phyloP scores from a whole-genome alignment of 2,329 filamentous ascomycete species.

The Pleurostoma richardsiae region DNA sequence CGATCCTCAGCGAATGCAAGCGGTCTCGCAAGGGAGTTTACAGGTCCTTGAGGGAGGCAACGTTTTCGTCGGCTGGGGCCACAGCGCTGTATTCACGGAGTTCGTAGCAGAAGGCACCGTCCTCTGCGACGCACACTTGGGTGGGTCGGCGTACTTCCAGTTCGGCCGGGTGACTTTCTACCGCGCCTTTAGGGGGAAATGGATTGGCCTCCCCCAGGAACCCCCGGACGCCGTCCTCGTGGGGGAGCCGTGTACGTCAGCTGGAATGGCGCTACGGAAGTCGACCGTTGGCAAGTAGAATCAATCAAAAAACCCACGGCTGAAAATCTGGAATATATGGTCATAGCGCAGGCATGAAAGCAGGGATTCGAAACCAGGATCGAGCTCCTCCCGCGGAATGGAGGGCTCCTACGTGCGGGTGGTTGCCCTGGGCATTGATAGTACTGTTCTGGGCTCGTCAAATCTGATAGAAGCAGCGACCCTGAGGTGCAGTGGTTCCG shows the following conservation, averaged over 20 bases:
- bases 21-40: slow-evolving; percentile 5
- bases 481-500: too few species aligned
- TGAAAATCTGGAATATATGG: slow-evolving; percentile 1
- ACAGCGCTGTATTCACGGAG: slow-evolving; percentile 9
- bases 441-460: slow-evolving; percentile 7
- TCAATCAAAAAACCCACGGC: slow-evolving; percentile 5
- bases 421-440: slow-evolving; percentile 6
- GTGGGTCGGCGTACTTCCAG: slow-evolving; percentile 7
- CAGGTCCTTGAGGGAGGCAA: slow-evolving; percentile 8
- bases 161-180: slow-evolving; percentile 11
- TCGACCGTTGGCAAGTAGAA: slow-evolving; percentile 10
- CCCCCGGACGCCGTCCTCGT: slow-evolving; percentile 2
- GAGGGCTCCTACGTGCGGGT: slow-evolving; percentile 8
- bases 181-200: slow-evolving; percentile 10
- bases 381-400: background rate
- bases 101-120: slow-evolving; percentile 7
- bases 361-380: slow-evolving; percentile 10
- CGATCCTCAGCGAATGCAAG: slow-evolving; percentile 14
- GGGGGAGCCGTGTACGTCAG: slow-evolving; percentile 10
- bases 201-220: slow-evolving; percentile 8
- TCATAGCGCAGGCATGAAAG: slow-evolving; percentile 5
- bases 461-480: slow-evolving; percentile 3
- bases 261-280: slow-evolving; percentile 13
- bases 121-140: slow-evolving; percentile 12
- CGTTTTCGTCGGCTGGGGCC: slow-evolving; percentile 3